Percentiles rank a stretch among this genome's conserved stretches.
phyloP scores from a whole-genome alignment of 2,329 filamentous ascomycete genomes.

The Parasarocladium wereldwijsianum region DNA sequence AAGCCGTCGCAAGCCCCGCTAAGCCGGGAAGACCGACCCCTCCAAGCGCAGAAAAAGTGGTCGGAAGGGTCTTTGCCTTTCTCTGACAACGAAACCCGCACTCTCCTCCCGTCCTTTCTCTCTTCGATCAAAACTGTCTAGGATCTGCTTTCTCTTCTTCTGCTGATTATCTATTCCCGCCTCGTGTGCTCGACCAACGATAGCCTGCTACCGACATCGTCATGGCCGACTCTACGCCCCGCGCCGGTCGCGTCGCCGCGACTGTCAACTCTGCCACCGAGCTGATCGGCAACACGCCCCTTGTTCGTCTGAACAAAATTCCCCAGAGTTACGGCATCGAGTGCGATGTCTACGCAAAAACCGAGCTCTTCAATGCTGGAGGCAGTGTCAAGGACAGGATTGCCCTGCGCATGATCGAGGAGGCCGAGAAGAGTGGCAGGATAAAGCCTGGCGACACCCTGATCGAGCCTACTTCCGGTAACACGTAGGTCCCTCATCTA shows the following conservation, averaged over 20 bases:
- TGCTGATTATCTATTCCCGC: background rate
- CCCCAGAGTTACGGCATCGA: constrained; percentile 83
- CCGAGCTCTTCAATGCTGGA: constrained; percentile 87
- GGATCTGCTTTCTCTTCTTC: background rate
- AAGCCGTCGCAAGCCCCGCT: no score
- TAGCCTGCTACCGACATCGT: no score
- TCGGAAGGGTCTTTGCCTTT: no score
- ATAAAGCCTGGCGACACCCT: constrained; percentile 96
- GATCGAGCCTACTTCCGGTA: constrained; percentile 95
- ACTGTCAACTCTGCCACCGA: constrained; percentile 54
- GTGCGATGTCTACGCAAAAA: constrained; percentile 78
- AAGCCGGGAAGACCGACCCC: no score
- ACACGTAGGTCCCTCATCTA: constrained; percentile 61
- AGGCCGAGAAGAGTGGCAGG: constrained; percentile 77
- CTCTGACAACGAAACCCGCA: no score
- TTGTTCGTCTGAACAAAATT: constrained; percentile 85
- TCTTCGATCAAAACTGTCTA: background rate
- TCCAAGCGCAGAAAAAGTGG: no score
- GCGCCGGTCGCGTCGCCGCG: constrained; percentile 17
- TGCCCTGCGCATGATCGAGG: constrained; percentile 92
- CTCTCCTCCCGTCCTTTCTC: no score
- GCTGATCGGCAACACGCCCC: constrained; percentile 90
- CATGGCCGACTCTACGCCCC: constrained; percentile 15
- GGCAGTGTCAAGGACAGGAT: constrained; percentile 93
- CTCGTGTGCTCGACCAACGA: no score